These are phyloP conservation scores for Chalaropsis thielavioides DNA, from an alignment of 2,329 filamentous ascomycete species.

Conservation along the genomic window DNA sequence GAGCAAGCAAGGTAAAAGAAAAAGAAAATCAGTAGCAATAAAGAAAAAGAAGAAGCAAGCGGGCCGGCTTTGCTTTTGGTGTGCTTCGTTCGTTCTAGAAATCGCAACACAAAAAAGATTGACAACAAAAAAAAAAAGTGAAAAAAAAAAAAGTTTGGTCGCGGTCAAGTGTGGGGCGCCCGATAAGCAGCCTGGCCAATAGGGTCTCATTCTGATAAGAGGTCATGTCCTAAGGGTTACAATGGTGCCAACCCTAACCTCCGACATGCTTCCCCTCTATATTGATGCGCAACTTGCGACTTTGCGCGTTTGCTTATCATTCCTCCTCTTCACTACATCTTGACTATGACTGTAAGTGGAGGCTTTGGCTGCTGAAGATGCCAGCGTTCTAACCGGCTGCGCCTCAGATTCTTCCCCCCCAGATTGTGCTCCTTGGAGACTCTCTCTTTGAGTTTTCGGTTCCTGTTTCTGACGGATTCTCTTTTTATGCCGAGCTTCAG, in stretches of 20 bases:
- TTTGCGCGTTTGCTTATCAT: too few species aligned
- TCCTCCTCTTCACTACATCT: too few species aligned
- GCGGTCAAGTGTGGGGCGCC: slow-evolving; percentile 6
- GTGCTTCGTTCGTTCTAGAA: not conserved
- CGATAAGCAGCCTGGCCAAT: slow-evolving; percentile 16
- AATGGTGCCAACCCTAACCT: not conserved
- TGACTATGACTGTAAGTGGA: not conserved
- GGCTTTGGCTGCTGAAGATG: not conserved
- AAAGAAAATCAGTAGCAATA: slow-evolving; percentile 3
- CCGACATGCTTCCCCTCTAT: not conserved
- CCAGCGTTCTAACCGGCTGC: not conserved
- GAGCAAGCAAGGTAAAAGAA: not conserved
- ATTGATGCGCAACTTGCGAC: too few species aligned
- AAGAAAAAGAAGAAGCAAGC: slow-evolving; percentile 1
- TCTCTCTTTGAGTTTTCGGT: slow-evolving; percentile 64
- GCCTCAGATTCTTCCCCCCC: slow-evolving; percentile 31
- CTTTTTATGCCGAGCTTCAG: slow-evolving; percentile 57
- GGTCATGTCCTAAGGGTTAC: not conserved
- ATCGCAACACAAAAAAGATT: not conserved
- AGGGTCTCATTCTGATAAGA: slow-evolving; percentile 12
- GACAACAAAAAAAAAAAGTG: not conserved
- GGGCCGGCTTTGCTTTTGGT: not conserved
- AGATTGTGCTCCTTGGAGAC: slow-evolving; percentile 77
- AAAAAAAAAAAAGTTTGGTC: slow-evolving; percentile 14
- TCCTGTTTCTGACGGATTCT: slow-evolving; percentile 51